Conservation (phyloP, 2,329 filamentous ascomycete species). For the Cadophora sp. region DNA sequence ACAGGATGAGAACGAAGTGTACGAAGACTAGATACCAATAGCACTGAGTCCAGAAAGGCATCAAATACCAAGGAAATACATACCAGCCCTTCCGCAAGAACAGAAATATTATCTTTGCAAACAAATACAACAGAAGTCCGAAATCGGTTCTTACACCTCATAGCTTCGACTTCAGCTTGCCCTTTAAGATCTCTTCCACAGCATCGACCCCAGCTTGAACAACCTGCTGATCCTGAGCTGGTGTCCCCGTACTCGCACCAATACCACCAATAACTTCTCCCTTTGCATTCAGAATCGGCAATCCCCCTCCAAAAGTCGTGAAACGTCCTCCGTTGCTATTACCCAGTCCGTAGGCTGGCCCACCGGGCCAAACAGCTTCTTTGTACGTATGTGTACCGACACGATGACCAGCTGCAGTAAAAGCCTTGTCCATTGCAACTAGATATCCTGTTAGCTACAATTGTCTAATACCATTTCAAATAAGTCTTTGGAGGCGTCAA, state of each 20-base stretch:
- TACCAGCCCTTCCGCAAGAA: too few relatives aligned
- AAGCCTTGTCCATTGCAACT: constrained; percentile 52
- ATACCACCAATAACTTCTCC: constrained; percentile 59
- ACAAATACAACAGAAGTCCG: too few relatives aligned
- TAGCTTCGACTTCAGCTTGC: constrained; percentile 50
- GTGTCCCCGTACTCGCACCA: constrained; percentile 60
- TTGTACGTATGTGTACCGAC: constrained; percentile 58
- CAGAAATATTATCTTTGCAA: too few relatives aligned
- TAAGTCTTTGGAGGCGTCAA: not conserved
- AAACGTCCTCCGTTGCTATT: constrained; percentile 60
- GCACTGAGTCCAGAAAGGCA: not conserved
- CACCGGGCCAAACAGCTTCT: constrained; percentile 59
- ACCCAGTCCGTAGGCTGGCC: constrained; percentile 57
- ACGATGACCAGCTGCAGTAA: constrained; percentile 61
- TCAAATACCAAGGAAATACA: too few relatives aligned
- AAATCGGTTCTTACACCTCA: constrained; percentile 28
- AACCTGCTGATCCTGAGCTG: constrained; percentile 59
- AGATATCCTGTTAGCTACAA: not conserved
- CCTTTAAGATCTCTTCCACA: constrained; percentile 41
- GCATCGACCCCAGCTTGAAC: constrained; percentile 58
- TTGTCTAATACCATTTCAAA: not conserved
- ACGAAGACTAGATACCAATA: constrained; percentile 7
- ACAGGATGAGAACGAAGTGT: not conserved
- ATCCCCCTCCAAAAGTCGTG: constrained; percentile 58
- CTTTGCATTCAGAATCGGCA: constrained; percentile 54